A percentile compares a stretch with the other conserved stretches of the same genome.
These are phyloP conservation scores for Pseudogymnoascus sp. DNA, from an alignment of 2,329 filamentous ascomycete species.

Conservation along the genomic window DNA sequence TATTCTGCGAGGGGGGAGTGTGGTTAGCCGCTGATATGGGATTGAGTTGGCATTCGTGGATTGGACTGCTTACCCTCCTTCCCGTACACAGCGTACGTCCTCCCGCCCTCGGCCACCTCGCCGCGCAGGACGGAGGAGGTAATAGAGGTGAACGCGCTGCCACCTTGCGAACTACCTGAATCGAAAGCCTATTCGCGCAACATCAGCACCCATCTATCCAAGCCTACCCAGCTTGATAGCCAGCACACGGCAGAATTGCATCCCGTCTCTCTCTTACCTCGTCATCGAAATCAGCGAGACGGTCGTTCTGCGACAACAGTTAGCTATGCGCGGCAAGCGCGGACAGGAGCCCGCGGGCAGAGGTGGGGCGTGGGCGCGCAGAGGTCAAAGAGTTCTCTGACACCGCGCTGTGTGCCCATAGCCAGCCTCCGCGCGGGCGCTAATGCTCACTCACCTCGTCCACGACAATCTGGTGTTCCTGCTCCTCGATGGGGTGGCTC, in stretches of 20 bases:
- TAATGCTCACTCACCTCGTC: not conserved
- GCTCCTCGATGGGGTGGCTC: not conserved
- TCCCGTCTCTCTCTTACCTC: not conserved
- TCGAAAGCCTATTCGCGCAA: not conserved
- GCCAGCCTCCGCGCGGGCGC: not conserved
- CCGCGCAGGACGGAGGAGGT: slow-evolving; percentile 24
- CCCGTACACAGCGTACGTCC: slow-evolving; percentile 31
- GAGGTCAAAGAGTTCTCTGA: not conserved
- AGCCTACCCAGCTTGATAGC: not conserved
- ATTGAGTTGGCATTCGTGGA: not conserved
- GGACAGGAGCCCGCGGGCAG: not conserved
- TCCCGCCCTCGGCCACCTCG: slow-evolving; percentile 26
- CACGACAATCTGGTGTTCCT: not conserved
- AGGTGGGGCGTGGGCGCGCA: not conserved
- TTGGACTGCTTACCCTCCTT: slow-evolving; percentile 25
- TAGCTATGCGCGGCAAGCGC: not conserved
- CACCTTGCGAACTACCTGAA: not conserved
- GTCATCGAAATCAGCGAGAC: not conserved
- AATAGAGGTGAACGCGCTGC: slow-evolving; percentile 24
- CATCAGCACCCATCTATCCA: not conserved
- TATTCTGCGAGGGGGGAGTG: slow-evolving; percentile 26
- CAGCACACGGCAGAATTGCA: not conserved
- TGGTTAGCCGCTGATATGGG: not conserved
- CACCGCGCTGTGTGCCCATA: not conserved
- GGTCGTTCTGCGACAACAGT: not conserved